Evolutionary conservation across 345 rosid genomes (phyloP).

Genomic region (Corchorus olitorius): DNA sequence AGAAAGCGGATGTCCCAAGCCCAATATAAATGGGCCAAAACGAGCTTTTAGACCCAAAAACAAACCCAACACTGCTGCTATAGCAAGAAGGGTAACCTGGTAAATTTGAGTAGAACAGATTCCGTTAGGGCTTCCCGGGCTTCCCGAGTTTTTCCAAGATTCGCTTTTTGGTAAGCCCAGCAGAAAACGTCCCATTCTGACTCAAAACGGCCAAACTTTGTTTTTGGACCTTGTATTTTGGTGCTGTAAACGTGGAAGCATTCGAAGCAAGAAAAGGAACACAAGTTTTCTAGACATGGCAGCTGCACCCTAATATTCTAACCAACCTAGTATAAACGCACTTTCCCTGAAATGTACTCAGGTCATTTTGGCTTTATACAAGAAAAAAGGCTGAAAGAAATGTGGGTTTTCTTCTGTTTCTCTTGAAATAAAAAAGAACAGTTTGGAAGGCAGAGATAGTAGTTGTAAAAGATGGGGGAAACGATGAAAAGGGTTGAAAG

Average conservation of each 20-base stretch:
- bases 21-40: not conserved
- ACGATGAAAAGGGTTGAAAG: constrained; percentile 18
- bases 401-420: not conserved
- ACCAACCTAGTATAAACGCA: not conserved
- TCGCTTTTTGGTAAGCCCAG: not conserved
- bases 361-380: not conserved
- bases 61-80: not conserved
- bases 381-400: not conserved
- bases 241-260: constrained; percentile 32
- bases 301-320: not conserved
- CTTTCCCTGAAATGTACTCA: not conserved
- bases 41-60: not conserved
- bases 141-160: not conserved
- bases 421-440: not conserved
- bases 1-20: not conserved
- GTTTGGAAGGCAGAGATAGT: not conserved
- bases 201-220: not conserved
- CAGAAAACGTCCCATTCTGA: not conserved
- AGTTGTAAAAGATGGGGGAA: not conserved
- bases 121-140: not conserved
- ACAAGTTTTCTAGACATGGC: not conserved
- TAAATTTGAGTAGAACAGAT: not conserved
- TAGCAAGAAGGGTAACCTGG: not conserved
- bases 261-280: constrained; percentile 9
- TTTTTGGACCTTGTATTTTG: constrained; percentile 20